Percentiles rank a stretch among this genome's conserved stretches.
Evolutionary conservation across 331 rosid species (phyloP).

Genomic region (Ulmus americana): DNA sequence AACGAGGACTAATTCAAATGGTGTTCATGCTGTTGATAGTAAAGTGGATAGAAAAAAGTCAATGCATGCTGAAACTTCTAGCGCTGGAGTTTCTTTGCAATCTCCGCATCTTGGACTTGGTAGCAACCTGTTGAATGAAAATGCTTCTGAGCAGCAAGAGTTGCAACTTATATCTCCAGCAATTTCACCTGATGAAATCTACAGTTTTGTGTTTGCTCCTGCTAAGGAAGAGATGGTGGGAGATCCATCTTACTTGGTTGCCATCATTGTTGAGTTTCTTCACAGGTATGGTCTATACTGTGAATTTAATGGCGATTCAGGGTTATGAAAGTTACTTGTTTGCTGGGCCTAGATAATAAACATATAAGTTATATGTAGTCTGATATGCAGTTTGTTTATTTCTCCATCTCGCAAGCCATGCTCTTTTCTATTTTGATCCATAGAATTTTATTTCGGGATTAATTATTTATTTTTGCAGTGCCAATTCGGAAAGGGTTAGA

Average conservation of each 20-base stretch:
- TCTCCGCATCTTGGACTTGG: slow-evolving; percentile 23
- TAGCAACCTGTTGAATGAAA: slow-evolving; percentile 28
- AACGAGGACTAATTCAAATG: slow-evolving; percentile 29
- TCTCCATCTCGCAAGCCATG: background rate
- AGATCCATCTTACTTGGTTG: slow-evolving; percentile 82
- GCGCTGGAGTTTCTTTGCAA: slow-evolving; percentile 40
- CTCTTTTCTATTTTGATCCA: background rate
- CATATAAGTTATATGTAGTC: background rate
- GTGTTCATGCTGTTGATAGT: slow-evolving; percentile 29
- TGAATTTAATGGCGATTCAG: slow-evolving; percentile 10
- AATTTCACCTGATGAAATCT: slow-evolving; percentile 93
- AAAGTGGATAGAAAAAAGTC: slow-evolving; percentile 35
- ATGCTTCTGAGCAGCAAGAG: slow-evolving; percentile 52
- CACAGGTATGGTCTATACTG: slow-evolving; percentile 47
- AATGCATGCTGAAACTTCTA: slow-evolving; percentile 33
- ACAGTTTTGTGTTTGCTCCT: slow-evolving; percentile 72
- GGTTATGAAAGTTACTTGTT: slow-evolving; percentile 13
- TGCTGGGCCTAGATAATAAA: background rate
- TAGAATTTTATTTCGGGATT: background rate
- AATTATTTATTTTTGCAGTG: slow-evolving; percentile 42
- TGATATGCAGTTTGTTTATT: slow-evolving; percentile 1
- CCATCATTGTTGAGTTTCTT: slow-evolving; percentile 76
- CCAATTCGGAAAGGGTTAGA: slow-evolving; percentile 69
- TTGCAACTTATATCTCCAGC: slow-evolving; percentile 74
- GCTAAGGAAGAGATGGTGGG: slow-evolving; percentile 91